phyloP scores from a whole-genome alignment of 495 filamentous ascomycete genomes.

The Penicillium lividum region DNA sequence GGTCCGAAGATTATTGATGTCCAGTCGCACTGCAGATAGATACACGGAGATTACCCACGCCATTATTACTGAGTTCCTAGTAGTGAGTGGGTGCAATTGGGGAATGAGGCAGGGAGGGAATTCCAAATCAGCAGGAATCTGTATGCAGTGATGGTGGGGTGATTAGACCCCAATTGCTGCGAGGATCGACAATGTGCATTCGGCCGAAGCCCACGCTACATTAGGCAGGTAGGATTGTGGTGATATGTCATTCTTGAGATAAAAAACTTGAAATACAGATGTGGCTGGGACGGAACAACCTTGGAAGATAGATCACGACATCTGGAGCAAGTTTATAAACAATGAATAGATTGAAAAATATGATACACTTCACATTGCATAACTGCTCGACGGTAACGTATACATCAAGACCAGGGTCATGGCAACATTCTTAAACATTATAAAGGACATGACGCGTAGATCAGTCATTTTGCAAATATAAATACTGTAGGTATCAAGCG shows the following conservation, averaged over 20 bases:
- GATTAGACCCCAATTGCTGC: not conserved
- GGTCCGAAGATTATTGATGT: too few species aligned
- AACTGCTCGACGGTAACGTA: conserved; percentile 1
- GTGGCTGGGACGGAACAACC: too few species aligned
- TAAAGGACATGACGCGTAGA: conserved; percentile 19
- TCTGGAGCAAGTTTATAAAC: not conserved
- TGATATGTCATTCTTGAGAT: too few species aligned
- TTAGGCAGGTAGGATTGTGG: not conserved
- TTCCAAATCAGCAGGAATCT: not conserved
- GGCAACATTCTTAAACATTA: conserved; percentile 19
- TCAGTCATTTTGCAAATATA: conserved; percentile 24
- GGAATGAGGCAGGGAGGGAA: not conserved
- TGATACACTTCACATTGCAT: conserved; percentile 4
- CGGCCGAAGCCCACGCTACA: conserved; percentile 11
- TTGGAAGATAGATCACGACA: too few species aligned
- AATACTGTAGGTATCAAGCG: conserved; percentile 5
- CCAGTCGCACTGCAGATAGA: not conserved
- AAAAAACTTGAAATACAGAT: too few species aligned
- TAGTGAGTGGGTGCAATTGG: not conserved
- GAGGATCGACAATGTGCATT: not conserved
- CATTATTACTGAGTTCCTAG: not conserved
- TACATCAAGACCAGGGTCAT: conserved; percentile 14
- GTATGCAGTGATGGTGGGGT: not conserved
- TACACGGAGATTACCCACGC: too few species aligned
- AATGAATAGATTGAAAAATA: not conserved